Base-by-base conservation (phyloP, 2,329 filamentous ascomycete genomes). In the Paecilomyces variotii region DNA sequence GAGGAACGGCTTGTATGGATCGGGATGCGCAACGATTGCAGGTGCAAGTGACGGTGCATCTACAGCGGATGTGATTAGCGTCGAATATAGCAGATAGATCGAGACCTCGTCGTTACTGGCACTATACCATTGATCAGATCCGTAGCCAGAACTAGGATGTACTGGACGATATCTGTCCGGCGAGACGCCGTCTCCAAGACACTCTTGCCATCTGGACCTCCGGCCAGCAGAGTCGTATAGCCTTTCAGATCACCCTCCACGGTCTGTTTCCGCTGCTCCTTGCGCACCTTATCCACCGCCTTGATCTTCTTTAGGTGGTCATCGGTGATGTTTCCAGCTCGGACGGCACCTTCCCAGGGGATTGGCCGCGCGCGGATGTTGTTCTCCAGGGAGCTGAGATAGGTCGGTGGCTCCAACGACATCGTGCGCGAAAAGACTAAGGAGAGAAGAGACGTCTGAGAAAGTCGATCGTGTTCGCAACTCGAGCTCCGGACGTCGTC, bases 341-440 rank as follows among this genome's bases (percentile, higher is more conserved):
- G 86, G 65, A 96, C 91, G 69, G 93, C 92, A 69, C 93, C 93
- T 77, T 97, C 93, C 94, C 94, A 99, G 59, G 93, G 92, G 77
- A 99, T 96, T 64, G 92, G 92, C 66, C 94, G 86, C 72, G 90
- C 89, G 72, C 94, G 90, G 74, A 97, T 96, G 82, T 97, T 97
- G 84, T 90, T 95, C 80, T 96, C 92, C 67, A 97, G 84, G 66
- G 91, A 93, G 72, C 86, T 83, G 64, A 90, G 84, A 76, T 97
- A 97, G 60, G 90, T 89, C 60, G 92, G 92, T 67, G 91, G 89
- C 73, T 97, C 91, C 75, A 96, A 85, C 73, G 91, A 93, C 92
- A 97, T 97, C 45, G 64, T 72, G 63, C 62, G 60, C 63, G 4
- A 56, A 51, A 45, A 56, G 30, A 27, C 5, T 14, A 2, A 53